phyloP scores from a whole-genome alignment of 352 stramenopile species.

The Elongisporangium anandrum region DNA sequence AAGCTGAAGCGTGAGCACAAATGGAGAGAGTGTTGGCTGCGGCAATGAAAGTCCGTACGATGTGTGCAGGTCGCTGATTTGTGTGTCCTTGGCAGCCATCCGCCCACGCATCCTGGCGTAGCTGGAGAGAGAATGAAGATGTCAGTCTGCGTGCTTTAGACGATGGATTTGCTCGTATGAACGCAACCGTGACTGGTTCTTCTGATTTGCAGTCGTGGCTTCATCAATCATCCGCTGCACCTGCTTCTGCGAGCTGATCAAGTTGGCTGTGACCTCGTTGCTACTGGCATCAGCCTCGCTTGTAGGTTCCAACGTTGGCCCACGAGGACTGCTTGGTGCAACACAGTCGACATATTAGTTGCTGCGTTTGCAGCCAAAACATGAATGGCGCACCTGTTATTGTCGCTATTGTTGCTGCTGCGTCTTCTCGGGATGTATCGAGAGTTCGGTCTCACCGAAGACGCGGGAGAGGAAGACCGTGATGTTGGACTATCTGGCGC shows the following conservation, averaged over 20 bases:
- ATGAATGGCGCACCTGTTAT: not conserved
- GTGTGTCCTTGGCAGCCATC: constrained; percentile 23
- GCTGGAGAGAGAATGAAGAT: constrained; percentile 7
- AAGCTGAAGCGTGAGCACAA: constrained; percentile 2
- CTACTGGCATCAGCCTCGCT: constrained; percentile 27
- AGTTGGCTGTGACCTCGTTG: not conserved
- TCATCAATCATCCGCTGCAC: constrained; percentile 29
- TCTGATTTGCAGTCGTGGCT: constrained; percentile 28
- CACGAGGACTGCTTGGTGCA: not conserved
- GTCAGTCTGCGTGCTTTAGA: not conserved
- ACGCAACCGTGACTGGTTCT: constrained; percentile 34
- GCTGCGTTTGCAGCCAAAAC: too few species aligned
- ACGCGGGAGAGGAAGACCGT: not conserved
- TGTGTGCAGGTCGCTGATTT: constrained; percentile 21
- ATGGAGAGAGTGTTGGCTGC: not conserved
- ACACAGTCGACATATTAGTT: too few species aligned
- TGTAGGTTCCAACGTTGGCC: not conserved
- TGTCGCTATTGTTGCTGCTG: constrained; percentile 6
- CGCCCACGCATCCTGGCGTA: constrained; percentile 22
- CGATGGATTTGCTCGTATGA: not conserved
- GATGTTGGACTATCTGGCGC: not conserved
- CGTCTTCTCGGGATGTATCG: not conserved
- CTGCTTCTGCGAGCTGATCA: constrained; percentile 24
- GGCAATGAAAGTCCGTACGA: constrained; percentile 19
- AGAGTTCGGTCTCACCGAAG: not conserved